Evolutionary conservation across 164 flowering plant species (phyloP).

Genomic region (Saururus chinensis): DNA sequence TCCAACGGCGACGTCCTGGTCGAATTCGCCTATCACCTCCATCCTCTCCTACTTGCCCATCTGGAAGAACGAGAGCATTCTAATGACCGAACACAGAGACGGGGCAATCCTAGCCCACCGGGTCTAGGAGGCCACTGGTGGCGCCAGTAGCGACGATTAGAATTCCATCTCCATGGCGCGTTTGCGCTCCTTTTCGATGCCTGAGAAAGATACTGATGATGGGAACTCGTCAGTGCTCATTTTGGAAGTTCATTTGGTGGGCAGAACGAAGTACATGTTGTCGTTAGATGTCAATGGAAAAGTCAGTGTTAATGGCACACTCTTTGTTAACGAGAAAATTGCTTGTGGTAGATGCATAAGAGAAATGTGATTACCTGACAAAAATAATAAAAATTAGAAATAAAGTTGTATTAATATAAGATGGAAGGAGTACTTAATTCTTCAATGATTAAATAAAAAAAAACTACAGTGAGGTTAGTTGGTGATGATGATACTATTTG

Average conservation of each 20-base stretch:
- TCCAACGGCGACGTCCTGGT: conserved; percentile 70
- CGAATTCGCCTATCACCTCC: conserved; percentile 56
- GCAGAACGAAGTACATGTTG: conserved; percentile 60
- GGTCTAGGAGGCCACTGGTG: conserved; percentile 42
- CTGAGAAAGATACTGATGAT: conserved; percentile 21
- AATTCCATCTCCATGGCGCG: conserved; percentile 45
- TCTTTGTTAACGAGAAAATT: too few relatives aligned
- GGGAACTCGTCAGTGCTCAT: conserved; percentile 19
- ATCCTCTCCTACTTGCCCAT: conserved; percentile 67
- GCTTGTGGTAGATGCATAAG: too few relatives aligned
- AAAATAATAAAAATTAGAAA: too few relatives aligned
- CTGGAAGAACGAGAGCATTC: conserved; percentile 65
- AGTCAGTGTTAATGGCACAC: conserved; percentile 64
- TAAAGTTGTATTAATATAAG: too few relatives aligned
- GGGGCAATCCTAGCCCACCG: conserved; percentile 58
- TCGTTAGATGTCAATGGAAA: conserved; percentile 46
- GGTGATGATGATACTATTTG: too few relatives aligned
- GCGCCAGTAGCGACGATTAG: conserved; percentile 52
- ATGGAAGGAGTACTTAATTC: too few relatives aligned
- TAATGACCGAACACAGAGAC: conserved; percentile 75
- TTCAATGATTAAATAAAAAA: too few relatives aligned
- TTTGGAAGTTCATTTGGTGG: conserved; percentile 81
- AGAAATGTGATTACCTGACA: too few relatives aligned
- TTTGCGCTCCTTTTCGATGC: conserved; percentile 22
- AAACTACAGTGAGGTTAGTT: too few relatives aligned